Conservation (phyloP, 208 protist genomes). For the Jaenimonas drosophilae region DNA sequence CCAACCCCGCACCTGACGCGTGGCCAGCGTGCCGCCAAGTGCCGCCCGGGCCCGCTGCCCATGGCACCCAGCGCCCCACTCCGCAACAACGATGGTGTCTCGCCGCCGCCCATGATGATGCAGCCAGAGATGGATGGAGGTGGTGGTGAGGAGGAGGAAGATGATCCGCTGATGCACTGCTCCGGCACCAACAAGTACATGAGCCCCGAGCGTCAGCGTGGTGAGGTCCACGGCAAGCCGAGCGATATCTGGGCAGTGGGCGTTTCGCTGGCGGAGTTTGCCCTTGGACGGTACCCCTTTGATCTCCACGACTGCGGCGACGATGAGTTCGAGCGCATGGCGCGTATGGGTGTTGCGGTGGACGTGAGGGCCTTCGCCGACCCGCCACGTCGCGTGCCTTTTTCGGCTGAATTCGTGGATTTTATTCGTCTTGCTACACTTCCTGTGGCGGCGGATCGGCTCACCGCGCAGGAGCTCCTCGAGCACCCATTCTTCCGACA, state of each 20-base stretch:
- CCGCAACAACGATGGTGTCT: conserved; percentile 1
- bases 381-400: conserved; percentile 14
- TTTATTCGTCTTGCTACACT: conserved; percentile 61
- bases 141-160: not conserved
- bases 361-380: conserved; percentile 22
- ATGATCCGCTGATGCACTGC: conserved; percentile 17
- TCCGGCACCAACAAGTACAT: conserved; percentile 88
- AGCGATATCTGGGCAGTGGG: conserved; percentile 87
- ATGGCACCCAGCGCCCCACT: no score
- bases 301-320: conserved; percentile 31
- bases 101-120: not conserved
- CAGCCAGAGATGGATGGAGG: not conserved
- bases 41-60: no score
- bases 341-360: conserved; percentile 33
- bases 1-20: no score
- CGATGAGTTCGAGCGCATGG: conserved; percentile 61
- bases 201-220: conserved; percentile 79
- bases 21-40: no score
- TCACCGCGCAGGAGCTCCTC: conserved; percentile 69
- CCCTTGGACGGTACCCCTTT: conserved; percentile 75
- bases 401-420: conserved; percentile 52
- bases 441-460: conserved; percentile 40
- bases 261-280: conserved; percentile 82
- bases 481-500: conserved; percentile 86
- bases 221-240: conserved; percentile 61